phyloP scores from a whole-genome alignment of 2,329 filamentous ascomycete species.

The Seiridium cupressi region DNA sequence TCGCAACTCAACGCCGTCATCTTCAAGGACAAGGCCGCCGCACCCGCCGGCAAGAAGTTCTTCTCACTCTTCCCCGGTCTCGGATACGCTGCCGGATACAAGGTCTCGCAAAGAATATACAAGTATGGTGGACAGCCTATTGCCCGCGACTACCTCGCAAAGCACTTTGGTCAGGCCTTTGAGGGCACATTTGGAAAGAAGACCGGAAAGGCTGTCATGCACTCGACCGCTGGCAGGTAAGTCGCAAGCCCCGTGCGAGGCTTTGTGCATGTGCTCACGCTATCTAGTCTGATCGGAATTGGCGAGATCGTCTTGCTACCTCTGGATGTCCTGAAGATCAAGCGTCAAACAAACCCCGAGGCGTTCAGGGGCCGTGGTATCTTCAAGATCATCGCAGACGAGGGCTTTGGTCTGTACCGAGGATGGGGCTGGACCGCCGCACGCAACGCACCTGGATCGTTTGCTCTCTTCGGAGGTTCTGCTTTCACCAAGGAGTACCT shows the following conservation, averaged over 20 bases:
- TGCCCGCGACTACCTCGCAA: conserved; percentile 81
- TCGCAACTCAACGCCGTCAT: conserved; percentile 83
- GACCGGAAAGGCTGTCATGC: conserved; percentile 97
- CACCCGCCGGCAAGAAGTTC: conserved; percentile 73
- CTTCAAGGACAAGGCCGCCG: conserved; percentile 84
- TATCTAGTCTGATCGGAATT: conserved; percentile 80
- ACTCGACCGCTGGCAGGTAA: conserved; percentile 89
- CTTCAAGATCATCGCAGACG: conserved; percentile 84
- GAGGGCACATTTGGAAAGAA: conserved; percentile 91
- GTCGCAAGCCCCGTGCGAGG: conserved; percentile 13
- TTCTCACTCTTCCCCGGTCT: conserved; percentile 95
- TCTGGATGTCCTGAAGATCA: conserved; percentile 97
- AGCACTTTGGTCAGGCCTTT: conserved; percentile 79
- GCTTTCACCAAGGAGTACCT: conserved; percentile 97
- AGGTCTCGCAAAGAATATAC: conserved; percentile 95
- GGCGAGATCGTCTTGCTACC: conserved; percentile 95
- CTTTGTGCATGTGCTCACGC: conserved; percentile 4
- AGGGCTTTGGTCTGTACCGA: conserved; percentile 93
- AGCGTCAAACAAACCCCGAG: conserved; percentile 98
- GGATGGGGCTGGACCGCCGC: conserved; percentile 98
- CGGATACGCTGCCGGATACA: conserved; percentile 97
- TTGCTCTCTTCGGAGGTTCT: conserved; percentile 95
- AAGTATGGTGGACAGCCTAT: conserved; percentile 98
- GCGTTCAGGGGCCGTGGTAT: conserved; percentile 94
- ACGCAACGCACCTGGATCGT: conserved; percentile 93